Evolutionary conservation across 768 basidiomycete species (phyloP).

Genomic region (Multifurca ochricompacta): DNA sequence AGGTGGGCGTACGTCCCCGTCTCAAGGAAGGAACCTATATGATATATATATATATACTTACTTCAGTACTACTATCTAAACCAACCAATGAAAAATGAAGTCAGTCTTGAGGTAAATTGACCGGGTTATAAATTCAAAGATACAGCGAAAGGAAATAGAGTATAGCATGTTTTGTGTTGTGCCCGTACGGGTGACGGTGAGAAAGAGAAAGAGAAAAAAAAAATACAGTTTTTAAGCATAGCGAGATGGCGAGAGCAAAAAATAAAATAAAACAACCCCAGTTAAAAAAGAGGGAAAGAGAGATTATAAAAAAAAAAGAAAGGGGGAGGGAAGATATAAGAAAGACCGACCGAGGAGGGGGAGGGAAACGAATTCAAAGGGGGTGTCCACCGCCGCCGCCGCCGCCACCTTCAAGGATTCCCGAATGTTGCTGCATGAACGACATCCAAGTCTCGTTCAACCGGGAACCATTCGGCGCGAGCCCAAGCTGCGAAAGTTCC

Average conservation of each 20-base stretch:
- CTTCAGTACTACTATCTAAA: not conserved
- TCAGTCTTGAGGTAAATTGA: no score
- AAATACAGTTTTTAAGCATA: not conserved
- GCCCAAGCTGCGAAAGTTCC: constrained; percentile 52
- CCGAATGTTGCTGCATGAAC: constrained; percentile 55
- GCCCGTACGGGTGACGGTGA: no score
- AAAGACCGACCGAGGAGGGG: no score
- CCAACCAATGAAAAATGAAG: not conserved
- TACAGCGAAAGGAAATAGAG: not conserved
- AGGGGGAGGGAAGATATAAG: not conserved
- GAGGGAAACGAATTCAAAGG: not conserved
- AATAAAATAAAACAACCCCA: not conserved
- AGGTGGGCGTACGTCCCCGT: not conserved
- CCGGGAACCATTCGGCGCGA: constrained; percentile 43
- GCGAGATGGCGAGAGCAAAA: no score
- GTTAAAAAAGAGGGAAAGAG: no score
- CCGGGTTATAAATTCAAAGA: no score
- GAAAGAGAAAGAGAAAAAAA: not conserved
- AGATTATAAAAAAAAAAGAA: not conserved
- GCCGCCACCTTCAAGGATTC: constrained; percentile 31
- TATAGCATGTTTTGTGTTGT: no score
- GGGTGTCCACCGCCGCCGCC: not conserved
- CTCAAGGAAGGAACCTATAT: no score
- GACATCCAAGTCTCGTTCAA: constrained; percentile 53
- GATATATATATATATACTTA: no score